phyloP scores from a whole-genome alignment of 495 filamentous ascomycete species.

The Choiromyces venosus region DNA sequence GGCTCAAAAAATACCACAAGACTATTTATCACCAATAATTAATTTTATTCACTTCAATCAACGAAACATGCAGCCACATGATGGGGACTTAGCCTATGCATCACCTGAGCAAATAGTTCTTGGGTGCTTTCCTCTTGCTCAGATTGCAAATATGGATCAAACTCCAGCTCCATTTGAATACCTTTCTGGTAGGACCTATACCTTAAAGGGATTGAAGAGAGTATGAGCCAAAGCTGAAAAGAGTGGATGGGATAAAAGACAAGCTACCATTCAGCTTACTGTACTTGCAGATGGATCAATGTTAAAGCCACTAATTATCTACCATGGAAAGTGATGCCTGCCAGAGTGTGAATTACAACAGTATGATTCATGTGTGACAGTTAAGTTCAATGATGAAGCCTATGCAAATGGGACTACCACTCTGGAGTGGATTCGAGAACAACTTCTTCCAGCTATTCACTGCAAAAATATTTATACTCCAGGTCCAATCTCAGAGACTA shows the following conservation, averaged over 20 bases:
- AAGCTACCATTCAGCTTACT: conserved; percentile 2
- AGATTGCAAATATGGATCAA: conserved; percentile 1
- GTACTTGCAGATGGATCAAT: background rate
- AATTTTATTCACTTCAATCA: conserved; percentile 9
- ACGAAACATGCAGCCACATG: background rate
- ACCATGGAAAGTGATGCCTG: background rate
- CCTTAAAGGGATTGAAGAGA: background rate
- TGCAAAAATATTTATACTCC: background rate
- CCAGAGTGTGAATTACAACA: background rate
- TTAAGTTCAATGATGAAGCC: conserved; percentile 13
- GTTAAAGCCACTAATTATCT: conserved; percentile 6
- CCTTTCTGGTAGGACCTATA: conserved; percentile 3
- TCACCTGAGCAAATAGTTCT: background rate
- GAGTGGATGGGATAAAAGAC: conserved; percentile 5
- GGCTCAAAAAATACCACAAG: too few species aligned
- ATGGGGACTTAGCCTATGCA: background rate
- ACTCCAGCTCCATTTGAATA: conserved; percentile 1
- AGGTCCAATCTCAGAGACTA: too few species aligned
- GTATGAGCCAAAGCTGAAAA: background rate
- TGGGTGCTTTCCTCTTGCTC: background rate
- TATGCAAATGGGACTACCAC: conserved; percentile 3
- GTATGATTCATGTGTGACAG: background rate
- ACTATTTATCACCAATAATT: too few species aligned
- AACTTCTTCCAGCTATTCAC: background rate
- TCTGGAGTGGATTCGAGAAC: conserved; percentile 11